Conservation (phyloP, 2,329 filamentous ascomycete species). For the Dactylellina leptospora region DNA sequence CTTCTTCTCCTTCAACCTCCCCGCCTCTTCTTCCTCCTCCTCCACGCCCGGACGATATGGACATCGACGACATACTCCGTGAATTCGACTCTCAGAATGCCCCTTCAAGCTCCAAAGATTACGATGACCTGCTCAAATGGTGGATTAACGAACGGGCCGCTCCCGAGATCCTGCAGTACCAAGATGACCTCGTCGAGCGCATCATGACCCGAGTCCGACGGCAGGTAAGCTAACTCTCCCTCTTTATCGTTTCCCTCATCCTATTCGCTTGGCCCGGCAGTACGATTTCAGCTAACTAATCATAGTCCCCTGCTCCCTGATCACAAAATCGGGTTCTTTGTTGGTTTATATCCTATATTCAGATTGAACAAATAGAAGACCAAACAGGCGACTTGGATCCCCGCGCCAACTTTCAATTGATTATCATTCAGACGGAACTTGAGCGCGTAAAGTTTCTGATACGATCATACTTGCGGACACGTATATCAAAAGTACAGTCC, state of each 20-base stretch:
- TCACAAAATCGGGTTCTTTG: not conserved
- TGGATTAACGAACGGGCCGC: slow-evolving; percentile 93
- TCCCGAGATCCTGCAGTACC: slow-evolving; percentile 85
- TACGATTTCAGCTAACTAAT: slow-evolving; percentile 54
- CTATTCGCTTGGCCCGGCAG: slow-evolving; percentile 1
- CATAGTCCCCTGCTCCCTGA: slow-evolving; percentile 38
- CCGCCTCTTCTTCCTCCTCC: not conserved
- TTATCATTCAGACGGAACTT: slow-evolving; percentile 94
- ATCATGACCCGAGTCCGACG: slow-evolving; percentile 75
- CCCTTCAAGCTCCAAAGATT: slow-evolving; percentile 70
- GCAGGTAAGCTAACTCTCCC: slow-evolving; percentile 67
- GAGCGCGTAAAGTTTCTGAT: slow-evolving; percentile 93
- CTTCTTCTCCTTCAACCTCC: not conserved
- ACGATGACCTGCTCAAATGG: slow-evolving; percentile 86
- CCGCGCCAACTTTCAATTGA: slow-evolving; percentile 89
- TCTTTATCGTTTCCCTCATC: not conserved
- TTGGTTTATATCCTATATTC: not conserved
- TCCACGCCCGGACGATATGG: slow-evolving; percentile 64
- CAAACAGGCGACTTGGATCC: slow-evolving; percentile 87
- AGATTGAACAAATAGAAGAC: slow-evolving; percentile 75
- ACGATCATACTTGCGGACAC: slow-evolving; percentile 79
- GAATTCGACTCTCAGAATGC: slow-evolving; percentile 71
- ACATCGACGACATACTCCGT: slow-evolving; percentile 81
- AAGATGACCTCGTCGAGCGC: slow-evolving; percentile 79
- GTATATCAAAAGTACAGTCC: slow-evolving; percentile 81